Conservation (phyloP, 2,329 filamentous ascomycete genomes). For the Neurospora crassa region DNA sequence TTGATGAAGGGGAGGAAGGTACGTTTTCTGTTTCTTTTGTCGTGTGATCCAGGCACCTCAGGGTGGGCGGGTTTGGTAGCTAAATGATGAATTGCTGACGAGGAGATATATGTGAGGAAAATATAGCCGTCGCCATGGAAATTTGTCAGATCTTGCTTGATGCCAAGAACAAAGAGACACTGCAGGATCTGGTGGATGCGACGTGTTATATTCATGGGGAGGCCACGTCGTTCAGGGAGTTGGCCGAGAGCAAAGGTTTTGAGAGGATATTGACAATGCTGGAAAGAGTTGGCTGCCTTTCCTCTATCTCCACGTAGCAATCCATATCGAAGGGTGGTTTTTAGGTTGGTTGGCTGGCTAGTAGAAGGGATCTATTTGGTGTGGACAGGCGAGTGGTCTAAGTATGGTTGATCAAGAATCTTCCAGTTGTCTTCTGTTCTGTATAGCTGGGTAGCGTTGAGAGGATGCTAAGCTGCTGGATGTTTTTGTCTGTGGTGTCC, state of each 20-base stretch:
- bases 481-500: too few species aligned
- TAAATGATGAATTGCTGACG: too few species aligned
- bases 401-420: too few species aligned
- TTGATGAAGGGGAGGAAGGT: background rate
- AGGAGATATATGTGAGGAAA: too few species aligned
- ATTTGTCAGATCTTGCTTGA: background rate
- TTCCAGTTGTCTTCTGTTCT: too few species aligned
- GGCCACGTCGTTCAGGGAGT: background rate
- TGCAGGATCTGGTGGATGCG: background rate
- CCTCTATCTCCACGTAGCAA: background rate
- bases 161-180: background rate
- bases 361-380: background rate
- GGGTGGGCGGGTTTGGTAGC: too few species aligned
- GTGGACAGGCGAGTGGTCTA: background rate
- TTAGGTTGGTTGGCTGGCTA: background rate
- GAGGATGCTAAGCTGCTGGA: too few species aligned
- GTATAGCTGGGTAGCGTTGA: too few species aligned
- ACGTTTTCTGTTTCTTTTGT: background rate
- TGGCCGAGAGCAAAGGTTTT: background rate
- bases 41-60: too few species aligned
- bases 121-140: background rate
- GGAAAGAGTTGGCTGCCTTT: background rate
- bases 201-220: background rate
- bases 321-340: background rate
- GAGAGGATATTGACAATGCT: background rate